Base-by-base conservation (phyloP, 2,329 filamentous ascomycete species). In the Neonectria coccinea region DNA sequence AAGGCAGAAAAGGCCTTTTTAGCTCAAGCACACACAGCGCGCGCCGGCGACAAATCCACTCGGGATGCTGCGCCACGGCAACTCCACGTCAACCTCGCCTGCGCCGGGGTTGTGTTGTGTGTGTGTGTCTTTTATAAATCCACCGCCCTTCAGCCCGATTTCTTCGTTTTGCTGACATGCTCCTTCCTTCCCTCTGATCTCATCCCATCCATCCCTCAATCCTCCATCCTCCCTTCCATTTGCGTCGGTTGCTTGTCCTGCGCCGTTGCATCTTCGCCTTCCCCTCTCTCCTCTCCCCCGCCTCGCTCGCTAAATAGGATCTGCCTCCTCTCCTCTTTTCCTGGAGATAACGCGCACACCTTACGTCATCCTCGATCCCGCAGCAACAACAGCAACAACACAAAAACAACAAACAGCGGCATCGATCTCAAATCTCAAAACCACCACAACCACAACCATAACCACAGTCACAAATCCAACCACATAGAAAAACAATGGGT, bases 401-500 rank as follows among this genome's bases (percentile, higher is more conserved):
- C 31, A 8, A 20, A 53, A 61, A 55, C 39, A 42, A 36, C 31
- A 8, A 20, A 53, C 42, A 33, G 25, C 36, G 25, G 50, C 39
- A 11, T 42, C 39, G n/a, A 42, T 7, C 10, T n/a, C 48, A 50
- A 56, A 65, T 41, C 50, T 36, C 59, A 54, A 16, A 54, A 50
- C 47, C 9, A n/a, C n/a, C n/a, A n/a, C n/a, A n/a, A n/a, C n/a
- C n/a, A n/a, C n/a, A 5, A 33, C 31, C 36, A 45, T 48, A 59
- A 29, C 29, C 25, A 56, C 44, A 55, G 22, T 47, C 51, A 33
- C 31, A 50, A 22, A 53, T 62, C 65, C 58, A 44, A 59, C 59
- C 75, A 64, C 76, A 74, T 76, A 68, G 69, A 60, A 78, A 77
- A 78, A 77, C 68, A 68, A 86, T 86, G 84, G 79, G 91, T 81